Conservation (phyloP, 345 rosid genomes). For the Passiflora organensis region DNA sequence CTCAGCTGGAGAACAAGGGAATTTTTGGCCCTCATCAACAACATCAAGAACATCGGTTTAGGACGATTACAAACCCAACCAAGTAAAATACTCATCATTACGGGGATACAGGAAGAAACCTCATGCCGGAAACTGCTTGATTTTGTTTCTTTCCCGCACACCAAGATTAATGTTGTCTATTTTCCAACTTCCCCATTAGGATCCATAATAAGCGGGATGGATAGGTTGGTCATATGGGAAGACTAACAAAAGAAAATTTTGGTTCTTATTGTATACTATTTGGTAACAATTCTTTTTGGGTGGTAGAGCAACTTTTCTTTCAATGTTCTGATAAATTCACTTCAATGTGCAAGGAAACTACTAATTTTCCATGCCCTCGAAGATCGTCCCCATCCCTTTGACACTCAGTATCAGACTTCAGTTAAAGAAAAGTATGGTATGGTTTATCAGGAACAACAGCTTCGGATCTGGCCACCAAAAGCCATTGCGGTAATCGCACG, state of each 20-base stretch:
- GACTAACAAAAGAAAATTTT: constrained; percentile 9
- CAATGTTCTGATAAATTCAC: not conserved
- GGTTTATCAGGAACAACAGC: too few species aligned
- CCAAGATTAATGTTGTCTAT: not conserved
- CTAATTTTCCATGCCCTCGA: too few species aligned
- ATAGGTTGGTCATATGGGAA: constrained; percentile 5
- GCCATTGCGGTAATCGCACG: too few species aligned
- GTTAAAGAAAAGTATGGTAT: too few species aligned
- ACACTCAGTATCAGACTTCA: too few species aligned
- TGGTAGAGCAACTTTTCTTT: not conserved
- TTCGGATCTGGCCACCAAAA: too few species aligned
- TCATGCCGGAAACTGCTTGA: constrained; percentile 18
- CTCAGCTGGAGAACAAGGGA: constrained; percentile 19
- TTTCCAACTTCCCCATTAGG: not conserved
- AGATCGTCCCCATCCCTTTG: too few species aligned
- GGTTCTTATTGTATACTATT: not conserved
- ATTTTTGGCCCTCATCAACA: constrained; percentile 6
- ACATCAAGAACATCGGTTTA: constrained; percentile 6
- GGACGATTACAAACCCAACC: constrained; percentile 32
- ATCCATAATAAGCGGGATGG: constrained; percentile 5
- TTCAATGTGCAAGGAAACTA: not conserved
- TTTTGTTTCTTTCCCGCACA: not conserved
- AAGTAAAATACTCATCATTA: constrained; percentile 31
- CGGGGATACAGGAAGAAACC: constrained; percentile 32
- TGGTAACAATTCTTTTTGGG: not conserved